Conservation (phyloP, 768 basidiomycete species). For the Boletus huronensis region DNA sequence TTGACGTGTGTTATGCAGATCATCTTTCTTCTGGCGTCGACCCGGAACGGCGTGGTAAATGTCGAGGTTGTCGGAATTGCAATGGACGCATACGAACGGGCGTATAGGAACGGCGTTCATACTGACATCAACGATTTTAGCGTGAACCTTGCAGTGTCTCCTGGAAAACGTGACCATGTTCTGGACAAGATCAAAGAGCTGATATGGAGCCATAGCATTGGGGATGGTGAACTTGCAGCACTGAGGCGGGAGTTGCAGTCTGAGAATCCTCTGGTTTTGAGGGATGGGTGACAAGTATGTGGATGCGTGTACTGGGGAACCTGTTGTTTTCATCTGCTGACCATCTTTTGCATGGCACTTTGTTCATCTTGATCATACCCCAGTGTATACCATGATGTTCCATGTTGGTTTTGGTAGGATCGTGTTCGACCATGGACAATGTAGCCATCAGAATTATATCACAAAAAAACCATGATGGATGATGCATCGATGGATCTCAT, state of each 20-base stretch:
- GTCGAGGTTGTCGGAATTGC: background rate
- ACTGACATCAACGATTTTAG: background rate
- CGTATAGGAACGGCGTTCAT: background rate
- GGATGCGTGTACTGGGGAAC: background rate
- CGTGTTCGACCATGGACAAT: too few species aligned
- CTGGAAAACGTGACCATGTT: background rate
- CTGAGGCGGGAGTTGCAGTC: background rate
- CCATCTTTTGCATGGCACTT: background rate
- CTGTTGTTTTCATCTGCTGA: background rate
- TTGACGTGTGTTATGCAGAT: conserved; percentile 1
- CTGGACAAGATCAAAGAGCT: background rate
- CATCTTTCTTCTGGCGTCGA: background rate
- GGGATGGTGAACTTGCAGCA: background rate
- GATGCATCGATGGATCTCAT: too few species aligned
- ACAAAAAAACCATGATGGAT: too few species aligned
- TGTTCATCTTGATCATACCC: background rate
- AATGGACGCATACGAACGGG: background rate
- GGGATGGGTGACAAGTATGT: background rate
- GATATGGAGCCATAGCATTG: background rate
- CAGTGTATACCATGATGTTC: background rate
- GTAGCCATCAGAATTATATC: too few species aligned
- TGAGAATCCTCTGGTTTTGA: too few species aligned
- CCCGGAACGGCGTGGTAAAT: background rate
- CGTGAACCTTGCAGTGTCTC: background rate
- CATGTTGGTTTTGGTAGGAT: background rate